These are phyloP conservation scores for Tricholoma flavovirens DNA, from an alignment of 768 basidiomycete species.

Conservation along the genomic window DNA sequence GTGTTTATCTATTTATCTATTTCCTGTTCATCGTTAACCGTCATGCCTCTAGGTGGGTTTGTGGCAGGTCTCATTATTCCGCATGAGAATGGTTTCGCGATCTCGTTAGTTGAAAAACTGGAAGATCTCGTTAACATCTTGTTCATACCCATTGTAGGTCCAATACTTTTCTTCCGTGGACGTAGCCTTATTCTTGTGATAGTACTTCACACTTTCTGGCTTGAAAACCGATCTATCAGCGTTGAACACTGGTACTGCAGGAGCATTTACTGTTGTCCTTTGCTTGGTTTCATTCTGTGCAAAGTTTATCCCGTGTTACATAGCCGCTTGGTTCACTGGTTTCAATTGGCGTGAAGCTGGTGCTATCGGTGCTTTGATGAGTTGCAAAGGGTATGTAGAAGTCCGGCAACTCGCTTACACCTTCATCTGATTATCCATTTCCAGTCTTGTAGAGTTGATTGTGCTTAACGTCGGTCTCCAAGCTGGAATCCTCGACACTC, in stretches of 20 bases:
- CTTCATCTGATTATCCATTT: background rate
- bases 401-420: background rate
- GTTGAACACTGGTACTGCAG: slow-evolving; percentile 67
- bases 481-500: slow-evolving; percentile 56
- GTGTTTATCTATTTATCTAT: slow-evolving; percentile 8
- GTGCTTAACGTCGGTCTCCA: slow-evolving; percentile 83
- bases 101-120: slow-evolving; percentile 75
- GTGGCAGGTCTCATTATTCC: slow-evolving; percentile 79
- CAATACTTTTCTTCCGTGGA: background rate
- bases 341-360: slow-evolving; percentile 74
- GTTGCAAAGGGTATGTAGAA: slow-evolving; percentile 70
- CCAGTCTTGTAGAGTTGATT: slow-evolving; percentile 77
- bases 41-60: slow-evolving; percentile 56
- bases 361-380: slow-evolving; percentile 85
- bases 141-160: slow-evolving; percentile 68
- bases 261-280: slow-evolving; percentile 78
- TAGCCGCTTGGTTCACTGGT: slow-evolving; percentile 50
- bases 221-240: slow-evolving; percentile 75
- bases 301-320: slow-evolving; percentile 71
- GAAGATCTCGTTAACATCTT: slow-evolving; percentile 82
- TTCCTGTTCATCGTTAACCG: slow-evolving; percentile 1
- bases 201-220: slow-evolving; percentile 79
- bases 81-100: slow-evolving; percentile 75
- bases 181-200: background rate
- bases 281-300: slow-evolving; percentile 69